Conservation (phyloP, 129 eudicot genomes). For the Pittosporum tobira region DNA sequence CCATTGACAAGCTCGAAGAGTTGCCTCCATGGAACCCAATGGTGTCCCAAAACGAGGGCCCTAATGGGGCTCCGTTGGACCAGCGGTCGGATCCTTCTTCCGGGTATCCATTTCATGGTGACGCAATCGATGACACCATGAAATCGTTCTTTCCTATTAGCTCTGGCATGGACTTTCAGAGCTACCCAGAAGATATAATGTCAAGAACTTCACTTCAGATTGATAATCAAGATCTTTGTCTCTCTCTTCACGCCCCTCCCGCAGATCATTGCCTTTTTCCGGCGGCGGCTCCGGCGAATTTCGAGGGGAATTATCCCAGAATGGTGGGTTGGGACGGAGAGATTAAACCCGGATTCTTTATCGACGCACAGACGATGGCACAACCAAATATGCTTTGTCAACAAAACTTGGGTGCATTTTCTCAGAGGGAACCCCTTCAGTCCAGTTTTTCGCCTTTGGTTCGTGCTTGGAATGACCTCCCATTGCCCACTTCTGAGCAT, state of each 20-base stretch:
- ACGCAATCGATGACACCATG: constrained; percentile 19
- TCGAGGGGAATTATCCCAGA: constrained; percentile 13
- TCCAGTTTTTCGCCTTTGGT: constrained; percentile 26
- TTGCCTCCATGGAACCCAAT: constrained; percentile 26
- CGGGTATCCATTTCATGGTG: not conserved
- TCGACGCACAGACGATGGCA: constrained; percentile 12
- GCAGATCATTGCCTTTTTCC: constrained; percentile 6
- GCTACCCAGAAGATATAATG: constrained; percentile 13
- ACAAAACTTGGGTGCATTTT: constrained; percentile 8
- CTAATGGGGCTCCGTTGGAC: not conserved
- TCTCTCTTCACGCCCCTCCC: constrained; percentile 24
- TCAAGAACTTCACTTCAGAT: constrained; percentile 9
- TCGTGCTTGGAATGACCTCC: constrained; percentile 17
- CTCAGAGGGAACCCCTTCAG: constrained; percentile 56
- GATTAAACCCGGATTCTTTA: not conserved
- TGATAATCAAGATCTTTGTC: constrained; percentile 19
- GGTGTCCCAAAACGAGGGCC: not conserved
- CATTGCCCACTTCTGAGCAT: constrained; percentile 12
- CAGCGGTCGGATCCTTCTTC: constrained; percentile 8
- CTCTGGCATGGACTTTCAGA: constrained; percentile 17
- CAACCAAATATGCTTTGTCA: constrained; percentile 1
- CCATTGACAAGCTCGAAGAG: constrained; percentile 38
- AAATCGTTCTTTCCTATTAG: constrained; percentile 31
- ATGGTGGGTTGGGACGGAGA: constrained; percentile 16
- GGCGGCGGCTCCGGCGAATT: constrained; percentile 1